Evolutionary conservation across 1,284 basidiomycete genomes (phyloP).

Genomic region (Microbotryum intermedium): DNA sequence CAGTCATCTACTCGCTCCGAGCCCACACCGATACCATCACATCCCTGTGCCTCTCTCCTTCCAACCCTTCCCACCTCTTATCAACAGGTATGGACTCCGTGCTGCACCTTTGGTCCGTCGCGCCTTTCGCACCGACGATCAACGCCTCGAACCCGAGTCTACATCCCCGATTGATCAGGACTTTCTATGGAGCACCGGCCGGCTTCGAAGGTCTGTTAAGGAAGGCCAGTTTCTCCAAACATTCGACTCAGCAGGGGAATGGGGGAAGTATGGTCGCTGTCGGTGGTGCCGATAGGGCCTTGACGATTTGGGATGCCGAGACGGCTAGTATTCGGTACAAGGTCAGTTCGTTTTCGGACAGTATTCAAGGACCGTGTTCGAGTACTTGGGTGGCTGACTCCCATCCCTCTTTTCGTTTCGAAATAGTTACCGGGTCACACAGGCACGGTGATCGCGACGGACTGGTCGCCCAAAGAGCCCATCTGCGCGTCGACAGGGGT

Average conservation of each 20-base stretch:
- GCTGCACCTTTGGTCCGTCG: conserved; percentile 76
- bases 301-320: conserved; percentile 72
- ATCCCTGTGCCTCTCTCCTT: conserved; percentile 74
- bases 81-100: conserved; percentile 81
- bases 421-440: conserved; percentile 78
- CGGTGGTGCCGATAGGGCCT: conserved; percentile 48
- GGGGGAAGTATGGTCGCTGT: conserved; percentile 39
- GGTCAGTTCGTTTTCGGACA: conserved; percentile 43
- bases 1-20: conserved; percentile 44
- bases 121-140: conserved; percentile 77
- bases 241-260: conserved; percentile 32
- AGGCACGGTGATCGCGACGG: conserved; percentile 80
- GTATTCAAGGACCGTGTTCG: conserved; percentile 53
- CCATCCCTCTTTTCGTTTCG: too few relatives aligned
- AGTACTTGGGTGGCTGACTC: conserved; percentile 6
- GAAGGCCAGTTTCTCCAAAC: conserved; percentile 57
- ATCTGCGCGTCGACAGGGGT: conserved; percentile 78
- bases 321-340: conserved; percentile 76
- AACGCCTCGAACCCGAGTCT: conserved; percentile 35
- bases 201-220: conserved; percentile 80
- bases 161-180: conserved; percentile 59
- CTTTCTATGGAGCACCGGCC: conserved; percentile 68
- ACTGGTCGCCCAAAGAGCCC: conserved; percentile 86
- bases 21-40: conserved; percentile 79
- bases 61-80: conserved; percentile 67